A percentile compares a stretch with the other conserved stretches of the same genome.
These are phyloP conservation scores for Botrytis elliptica DNA, from an alignment of 2,329 filamentous ascomycete genomes.

Conservation along the genomic window DNA sequence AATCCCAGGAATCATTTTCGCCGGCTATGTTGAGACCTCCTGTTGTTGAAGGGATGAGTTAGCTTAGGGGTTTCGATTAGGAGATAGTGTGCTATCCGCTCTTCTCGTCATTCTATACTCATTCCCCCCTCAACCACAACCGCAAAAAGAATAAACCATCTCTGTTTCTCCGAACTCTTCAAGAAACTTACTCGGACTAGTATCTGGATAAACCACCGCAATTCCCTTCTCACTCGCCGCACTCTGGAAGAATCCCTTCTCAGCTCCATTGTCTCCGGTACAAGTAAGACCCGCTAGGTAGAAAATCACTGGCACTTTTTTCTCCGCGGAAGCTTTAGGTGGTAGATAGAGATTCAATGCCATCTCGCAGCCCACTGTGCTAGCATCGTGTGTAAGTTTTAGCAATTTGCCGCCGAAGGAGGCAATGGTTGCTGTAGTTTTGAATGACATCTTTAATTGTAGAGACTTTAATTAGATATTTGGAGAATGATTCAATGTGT, in stretches of 20 bases:
- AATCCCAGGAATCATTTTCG: constrained; percentile 88
- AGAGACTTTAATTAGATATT: background rate
- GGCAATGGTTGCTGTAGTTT: constrained; percentile 83
- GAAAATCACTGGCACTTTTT: constrained; percentile 74
- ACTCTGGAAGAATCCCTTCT: constrained; percentile 89
- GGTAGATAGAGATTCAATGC: constrained; percentile 90
- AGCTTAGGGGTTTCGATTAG: background rate
- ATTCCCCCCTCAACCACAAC: background rate
- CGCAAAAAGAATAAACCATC: background rate
- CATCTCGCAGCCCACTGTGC: constrained; percentile 83
- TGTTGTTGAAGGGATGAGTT: constrained; percentile 34
- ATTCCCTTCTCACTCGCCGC: constrained; percentile 77
- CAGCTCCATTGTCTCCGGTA: constrained; percentile 80
- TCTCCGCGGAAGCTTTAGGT: constrained; percentile 54
- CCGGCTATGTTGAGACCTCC: constrained; percentile 75
- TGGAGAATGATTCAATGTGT: background rate
- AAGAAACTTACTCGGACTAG: constrained; percentile 69
- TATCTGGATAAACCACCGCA: constrained; percentile 94
- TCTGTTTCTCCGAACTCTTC: background rate
- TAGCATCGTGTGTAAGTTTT: constrained; percentile 85
- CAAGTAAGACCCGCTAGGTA: constrained; percentile 95
- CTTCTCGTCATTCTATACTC: background rate
- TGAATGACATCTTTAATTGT: constrained; percentile 68
- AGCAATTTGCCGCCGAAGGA: constrained; percentile 92
- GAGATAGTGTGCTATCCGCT: background rate